phyloP scores from a whole-genome alignment of 345 rosid genomes.

The Turritis glabra region DNA sequence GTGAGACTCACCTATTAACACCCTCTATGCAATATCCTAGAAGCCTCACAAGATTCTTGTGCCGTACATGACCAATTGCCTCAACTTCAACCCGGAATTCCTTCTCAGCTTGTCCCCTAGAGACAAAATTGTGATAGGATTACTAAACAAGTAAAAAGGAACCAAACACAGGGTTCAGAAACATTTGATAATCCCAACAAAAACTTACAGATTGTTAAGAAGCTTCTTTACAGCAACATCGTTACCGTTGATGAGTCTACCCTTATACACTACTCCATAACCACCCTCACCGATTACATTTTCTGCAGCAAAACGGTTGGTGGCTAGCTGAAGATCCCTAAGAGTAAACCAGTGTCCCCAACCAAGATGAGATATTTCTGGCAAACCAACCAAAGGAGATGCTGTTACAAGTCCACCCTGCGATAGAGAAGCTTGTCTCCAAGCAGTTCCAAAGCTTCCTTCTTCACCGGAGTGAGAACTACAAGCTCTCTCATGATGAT shows the following conservation, averaged over 20 bases:
- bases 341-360: conserved; percentile 99
- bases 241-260: conserved; percentile 80
- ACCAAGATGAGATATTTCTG: conserved; percentile 93
- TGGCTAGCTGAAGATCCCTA: conserved; percentile 88
- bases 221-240: conserved; percentile 98
- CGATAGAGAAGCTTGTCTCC: conserved; percentile 74
- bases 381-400: conserved; percentile 90
- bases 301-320: conserved; percentile 67
- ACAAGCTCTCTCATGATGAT: conserved; percentile 69
- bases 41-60: conserved; percentile 93
- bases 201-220: conserved; percentile 84
- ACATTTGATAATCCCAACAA: conserved; percentile 12
- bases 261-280: conserved; percentile 90
- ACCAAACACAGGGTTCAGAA: conserved; percentile 9
- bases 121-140: neutral
- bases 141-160: conserved; percentile 8
- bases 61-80: conserved; percentile 95
- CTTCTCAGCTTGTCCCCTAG: conserved; percentile 97
- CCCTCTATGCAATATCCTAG: conserved; percentile 95
- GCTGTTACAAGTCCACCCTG: conserved; percentile 70
- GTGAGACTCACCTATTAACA: conserved; percentile 64
- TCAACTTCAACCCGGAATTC: conserved; percentile 98
- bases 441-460: conserved; percentile 72
- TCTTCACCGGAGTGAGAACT: conserved; percentile 90
- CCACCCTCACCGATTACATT: conserved; percentile 98